A percentile compares a stretch with the other conserved stretches of the same genome.
Conservation (phyloP, 106 monocot genomes). For the Chionographis japonica region DNA sequence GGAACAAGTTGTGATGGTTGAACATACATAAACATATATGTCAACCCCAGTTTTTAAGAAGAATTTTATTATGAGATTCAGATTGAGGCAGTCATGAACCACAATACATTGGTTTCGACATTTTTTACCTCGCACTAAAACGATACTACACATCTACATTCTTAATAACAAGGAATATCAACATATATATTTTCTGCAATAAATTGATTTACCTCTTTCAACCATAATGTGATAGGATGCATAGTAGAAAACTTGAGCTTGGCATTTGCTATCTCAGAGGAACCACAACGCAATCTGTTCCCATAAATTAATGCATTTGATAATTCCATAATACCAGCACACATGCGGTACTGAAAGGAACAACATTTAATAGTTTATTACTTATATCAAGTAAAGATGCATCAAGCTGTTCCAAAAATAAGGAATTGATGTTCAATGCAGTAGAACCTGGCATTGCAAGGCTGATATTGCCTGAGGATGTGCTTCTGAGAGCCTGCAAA, state of each 20-base stretch:
- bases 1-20: no score
- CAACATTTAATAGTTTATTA: constrained; percentile 4
- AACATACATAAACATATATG: no score
- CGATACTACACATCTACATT: no score
- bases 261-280: constrained; percentile 73
- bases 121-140: no score
- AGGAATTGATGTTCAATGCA: neutral
- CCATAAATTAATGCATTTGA: constrained; percentile 95
- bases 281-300: constrained; percentile 85
- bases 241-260: constrained; percentile 48
- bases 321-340: constrained; percentile 88
- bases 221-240: constrained; percentile 42
- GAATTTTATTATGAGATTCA: no score
- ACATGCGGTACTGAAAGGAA: constrained; percentile 87
- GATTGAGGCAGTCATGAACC: no score
- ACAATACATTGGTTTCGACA: no score
- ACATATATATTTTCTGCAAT: neutral
- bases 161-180: neutral
- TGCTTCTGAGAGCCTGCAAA: constrained; percentile 95
- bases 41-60: no score
- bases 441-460: constrained; percentile 76
- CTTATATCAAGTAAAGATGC: neutral
- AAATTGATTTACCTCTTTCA: constrained; percentile 51
- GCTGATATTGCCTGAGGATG: constrained; percentile 95
- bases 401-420: neutral